phyloP scores from a whole-genome alignment of 257 asterid species.

The Jacaranda copaia region DNA sequence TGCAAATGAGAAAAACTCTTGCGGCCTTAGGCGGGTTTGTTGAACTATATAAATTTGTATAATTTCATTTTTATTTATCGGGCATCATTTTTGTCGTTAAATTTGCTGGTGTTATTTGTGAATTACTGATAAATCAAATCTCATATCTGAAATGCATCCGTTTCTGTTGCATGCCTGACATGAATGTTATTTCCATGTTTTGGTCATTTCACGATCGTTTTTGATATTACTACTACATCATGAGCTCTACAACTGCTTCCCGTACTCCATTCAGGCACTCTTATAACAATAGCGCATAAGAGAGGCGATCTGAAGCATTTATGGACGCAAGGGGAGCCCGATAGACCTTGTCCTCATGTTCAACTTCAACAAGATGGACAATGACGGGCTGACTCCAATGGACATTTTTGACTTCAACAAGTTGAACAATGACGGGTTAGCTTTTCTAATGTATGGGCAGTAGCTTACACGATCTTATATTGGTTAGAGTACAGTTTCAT shows the following conservation, averaged over 20 bases:
- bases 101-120: too few species aligned
- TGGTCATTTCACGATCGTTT: neutral
- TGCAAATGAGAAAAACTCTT: too few species aligned
- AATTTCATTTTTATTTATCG: too few species aligned
- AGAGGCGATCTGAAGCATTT: conserved; percentile 75
- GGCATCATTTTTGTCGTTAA: too few species aligned
- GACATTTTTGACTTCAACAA: too few species aligned
- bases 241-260: neutral
- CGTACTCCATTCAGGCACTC: conserved; percentile 58
- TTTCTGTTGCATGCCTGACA: too few species aligned
- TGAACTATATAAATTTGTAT: too few species aligned
- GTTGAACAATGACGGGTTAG: too few species aligned
- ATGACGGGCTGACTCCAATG: neutral
- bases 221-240: neutral
- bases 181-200: neutral
- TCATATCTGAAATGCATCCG: too few species aligned
- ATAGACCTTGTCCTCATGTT: conserved; percentile 75
- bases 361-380: conserved; percentile 50
- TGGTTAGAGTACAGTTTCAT: conserved; percentile 8
- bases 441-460: neutral
- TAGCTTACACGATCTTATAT: neutral
- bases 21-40: too few species aligned
- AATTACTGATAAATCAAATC: too few species aligned
- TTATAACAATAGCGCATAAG: conserved; percentile 65
- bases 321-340: conserved; percentile 78